These are phyloP conservation scores for Chytriomyces confervae DNA, from an alignment of 192 early-diverging fungal species.

Conservation along the genomic window DNA sequence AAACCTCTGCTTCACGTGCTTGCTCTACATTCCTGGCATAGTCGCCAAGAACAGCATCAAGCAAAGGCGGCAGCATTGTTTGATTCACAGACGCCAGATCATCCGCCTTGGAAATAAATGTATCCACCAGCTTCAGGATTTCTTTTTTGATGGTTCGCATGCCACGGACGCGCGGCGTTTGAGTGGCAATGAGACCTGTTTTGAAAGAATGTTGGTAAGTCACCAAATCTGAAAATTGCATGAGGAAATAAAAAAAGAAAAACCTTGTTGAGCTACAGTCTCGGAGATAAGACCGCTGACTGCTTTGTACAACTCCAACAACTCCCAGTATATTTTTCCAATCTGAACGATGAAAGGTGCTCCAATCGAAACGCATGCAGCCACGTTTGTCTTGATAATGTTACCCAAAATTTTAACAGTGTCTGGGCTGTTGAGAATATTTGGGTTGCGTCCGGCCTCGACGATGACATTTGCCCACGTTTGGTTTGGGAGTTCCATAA, in stretches of 20 bases:
- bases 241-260: constrained; percentile 11
- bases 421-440: constrained; percentile 77
- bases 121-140: constrained; percentile 89
- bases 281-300: constrained; percentile 85
- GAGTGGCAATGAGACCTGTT: constrained; percentile 83
- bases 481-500: constrained; percentile 89
- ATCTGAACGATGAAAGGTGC: constrained; percentile 88
- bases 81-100: constrained; percentile 79
- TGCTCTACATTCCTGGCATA: constrained; percentile 86
- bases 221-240: neutral
- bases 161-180: constrained; percentile 86
- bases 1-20: constrained; percentile 93
- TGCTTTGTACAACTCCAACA: constrained; percentile 90
- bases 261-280: constrained; percentile 73
- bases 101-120: constrained; percentile 86
- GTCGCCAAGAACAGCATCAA: constrained; percentile 88
- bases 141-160: constrained; percentile 98
- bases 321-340: constrained; percentile 85
- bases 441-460: constrained; percentile 69
- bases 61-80: constrained; percentile 88
- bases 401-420: constrained; percentile 87
- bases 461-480: constrained; percentile 86
- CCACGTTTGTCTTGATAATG: constrained; percentile 94
- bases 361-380: constrained; percentile 89
- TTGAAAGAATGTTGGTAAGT: neutral